Percentiles rank a stretch among this genome's conserved stretches.
Conservation (phyloP, 805 yeast species). For the Clavispora phyllophila region DNA sequence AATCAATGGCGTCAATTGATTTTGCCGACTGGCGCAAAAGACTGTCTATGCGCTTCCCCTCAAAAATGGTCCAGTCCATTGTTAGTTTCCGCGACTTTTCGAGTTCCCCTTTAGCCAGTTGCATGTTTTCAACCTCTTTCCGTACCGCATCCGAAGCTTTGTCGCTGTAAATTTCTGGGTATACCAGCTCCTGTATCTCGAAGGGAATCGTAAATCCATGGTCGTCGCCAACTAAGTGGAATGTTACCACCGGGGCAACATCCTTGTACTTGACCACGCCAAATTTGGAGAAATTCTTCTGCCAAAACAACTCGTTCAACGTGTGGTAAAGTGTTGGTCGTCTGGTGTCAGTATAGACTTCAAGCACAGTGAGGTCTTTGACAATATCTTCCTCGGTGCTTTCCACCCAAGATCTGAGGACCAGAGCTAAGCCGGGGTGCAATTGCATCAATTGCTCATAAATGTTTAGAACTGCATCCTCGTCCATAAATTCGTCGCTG, state of each 20-base stretch:
- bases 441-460: constrained; percentile 12
- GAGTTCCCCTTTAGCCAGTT: constrained; percentile 15
- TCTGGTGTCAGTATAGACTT: constrained; percentile 29
- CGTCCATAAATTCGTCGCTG: constrained; percentile 14
- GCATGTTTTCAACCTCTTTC: constrained; percentile 16
- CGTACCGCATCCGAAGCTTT: constrained; percentile 16
- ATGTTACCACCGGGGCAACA: constrained; percentile 28
- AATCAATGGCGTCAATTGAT: constrained; percentile 9
- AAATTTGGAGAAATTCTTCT: constrained; percentile 21
- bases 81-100: constrained; percentile 20
- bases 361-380: constrained; percentile 24
- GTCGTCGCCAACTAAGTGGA: constrained; percentile 26
- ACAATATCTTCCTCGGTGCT: constrained; percentile 21
- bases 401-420: constrained; percentile 26
- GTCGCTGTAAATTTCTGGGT: constrained; percentile 32
- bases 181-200: constrained; percentile 24
- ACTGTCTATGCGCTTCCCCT: constrained; percentile 32
- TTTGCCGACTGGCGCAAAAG: constrained; percentile 21
- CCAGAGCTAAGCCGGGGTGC: constrained; percentile 9
- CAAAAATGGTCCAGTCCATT: constrained; percentile 32
- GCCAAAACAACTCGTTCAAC: constrained; percentile 36
- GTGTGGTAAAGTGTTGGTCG: constrained; percentile 24
- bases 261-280: constrained; percentile 24
- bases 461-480: constrained; percentile 18
- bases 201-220: constrained; percentile 18